Percentiles rank a stretch among this genome's conserved stretches.
phyloP scores from a whole-genome alignment of 2,329 filamentous ascomycete species.

The Phaeophleospora eucalypticola region DNA sequence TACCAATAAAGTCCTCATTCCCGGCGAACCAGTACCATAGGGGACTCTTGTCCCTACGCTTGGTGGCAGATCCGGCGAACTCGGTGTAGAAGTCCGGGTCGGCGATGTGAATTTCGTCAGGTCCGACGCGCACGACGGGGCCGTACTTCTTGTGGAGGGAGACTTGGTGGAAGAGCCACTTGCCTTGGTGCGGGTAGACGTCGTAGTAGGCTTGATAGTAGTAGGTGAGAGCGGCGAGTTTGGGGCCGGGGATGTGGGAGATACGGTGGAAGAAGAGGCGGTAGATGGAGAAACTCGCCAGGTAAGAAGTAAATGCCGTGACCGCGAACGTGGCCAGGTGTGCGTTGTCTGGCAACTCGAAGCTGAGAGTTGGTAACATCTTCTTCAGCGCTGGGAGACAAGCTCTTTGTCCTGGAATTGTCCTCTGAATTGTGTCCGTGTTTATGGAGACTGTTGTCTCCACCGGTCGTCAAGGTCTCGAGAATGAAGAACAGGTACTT shows the following conservation, averaged over 20 bases:
- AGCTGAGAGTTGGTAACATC: no score
- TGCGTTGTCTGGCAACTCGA: not conserved
- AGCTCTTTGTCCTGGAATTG: no score
- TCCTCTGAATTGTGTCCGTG: no score
- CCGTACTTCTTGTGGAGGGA: conserved; percentile 11
- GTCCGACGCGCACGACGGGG: conserved; percentile 10
- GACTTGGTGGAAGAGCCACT: conserved; percentile 1
- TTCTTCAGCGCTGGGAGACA: no score
- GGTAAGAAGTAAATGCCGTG: not conserved
- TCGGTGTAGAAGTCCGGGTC: conserved; percentile 4
- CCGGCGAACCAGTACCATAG: conserved; percentile 1
- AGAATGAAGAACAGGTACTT: no score
- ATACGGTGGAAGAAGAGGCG: conserved; percentile 29
- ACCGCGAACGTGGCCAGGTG: not conserved
- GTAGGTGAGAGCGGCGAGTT: conserved; percentile 12
- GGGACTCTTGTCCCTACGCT: not conserved
- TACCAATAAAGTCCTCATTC: not conserved
- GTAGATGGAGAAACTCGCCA: not conserved
- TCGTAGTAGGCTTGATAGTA: conserved; percentile 3
- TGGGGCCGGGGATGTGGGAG: conserved; percentile 37
- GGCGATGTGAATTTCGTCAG: conserved; percentile 8
- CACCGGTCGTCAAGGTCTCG: no score
- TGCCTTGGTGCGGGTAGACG: conserved; percentile 2
- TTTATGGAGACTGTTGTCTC: no score
- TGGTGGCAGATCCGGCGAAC: not conserved